These are phyloP conservation scores for Neoascochyta sp. DNA, from an alignment of 2,329 filamentous ascomycete species.

Conservation along the genomic window DNA sequence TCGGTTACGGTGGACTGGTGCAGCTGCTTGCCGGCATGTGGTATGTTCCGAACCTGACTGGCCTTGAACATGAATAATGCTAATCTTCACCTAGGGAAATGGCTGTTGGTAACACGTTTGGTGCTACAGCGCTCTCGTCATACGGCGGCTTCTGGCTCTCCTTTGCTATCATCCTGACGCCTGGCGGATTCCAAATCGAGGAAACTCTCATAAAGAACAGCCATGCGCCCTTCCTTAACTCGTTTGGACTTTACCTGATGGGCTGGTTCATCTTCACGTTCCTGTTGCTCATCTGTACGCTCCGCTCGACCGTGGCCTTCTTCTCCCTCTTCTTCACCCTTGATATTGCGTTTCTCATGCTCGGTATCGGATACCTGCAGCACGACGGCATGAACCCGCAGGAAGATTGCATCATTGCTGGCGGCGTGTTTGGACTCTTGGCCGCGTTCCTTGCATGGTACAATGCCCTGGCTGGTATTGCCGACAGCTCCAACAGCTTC, in stretches of 20 bases:
- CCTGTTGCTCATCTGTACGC: conserved; percentile 54
- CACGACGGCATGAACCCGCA: conserved; percentile 42
- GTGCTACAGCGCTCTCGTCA: conserved; percentile 58
- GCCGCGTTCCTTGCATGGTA: conserved; percentile 55
- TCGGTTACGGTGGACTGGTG: conserved; percentile 50
- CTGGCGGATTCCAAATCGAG: conserved; percentile 51
- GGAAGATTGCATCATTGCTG: conserved; percentile 47
- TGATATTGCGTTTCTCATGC: conserved; percentile 56
- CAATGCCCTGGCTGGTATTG: conserved; percentile 53
- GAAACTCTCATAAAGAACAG: conserved; percentile 35
- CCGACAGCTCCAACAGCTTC: conserved; percentile 68
- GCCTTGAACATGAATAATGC: too few species aligned
- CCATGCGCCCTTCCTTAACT: conserved; percentile 47
- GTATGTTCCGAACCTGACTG: conserved; percentile 42
- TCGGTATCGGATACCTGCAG: conserved; percentile 53
- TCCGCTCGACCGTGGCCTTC: conserved; percentile 58
- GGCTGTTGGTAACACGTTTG: conserved; percentile 60
- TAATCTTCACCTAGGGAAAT: conserved; percentile 53
- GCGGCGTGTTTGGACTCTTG: conserved; percentile 52
- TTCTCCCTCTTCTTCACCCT: conserved; percentile 57
- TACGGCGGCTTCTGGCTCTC: conserved; percentile 62
- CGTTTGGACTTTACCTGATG: conserved; percentile 57
- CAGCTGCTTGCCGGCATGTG: conserved; percentile 53
- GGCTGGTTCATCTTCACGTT: conserved; percentile 59
- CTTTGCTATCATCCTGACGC: conserved; percentile 56